Evolutionary conservation across 768 basidiomycete species (phyloP).

Genomic region (Mycena sanguinolenta): DNA sequence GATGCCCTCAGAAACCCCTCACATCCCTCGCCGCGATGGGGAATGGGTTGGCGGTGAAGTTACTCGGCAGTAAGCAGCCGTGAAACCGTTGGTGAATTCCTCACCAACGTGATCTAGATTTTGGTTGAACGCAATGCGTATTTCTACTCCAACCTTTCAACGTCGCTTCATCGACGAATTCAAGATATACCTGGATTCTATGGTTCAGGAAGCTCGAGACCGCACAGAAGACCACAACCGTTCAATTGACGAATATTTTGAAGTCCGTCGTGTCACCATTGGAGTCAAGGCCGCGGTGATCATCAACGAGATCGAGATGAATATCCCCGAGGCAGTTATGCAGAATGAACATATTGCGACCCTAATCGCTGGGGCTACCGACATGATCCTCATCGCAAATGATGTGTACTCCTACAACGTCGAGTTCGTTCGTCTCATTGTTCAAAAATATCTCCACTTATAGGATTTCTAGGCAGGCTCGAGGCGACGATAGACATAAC

Average conservation of each 20-base stretch:
- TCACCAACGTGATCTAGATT: conserved; percentile 34
- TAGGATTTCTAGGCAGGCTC: conserved; percentile 13
- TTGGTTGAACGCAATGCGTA: conserved; percentile 40
- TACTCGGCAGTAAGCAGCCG: conserved; percentile 32
- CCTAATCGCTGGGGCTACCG: background rate
- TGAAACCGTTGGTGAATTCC: no score
- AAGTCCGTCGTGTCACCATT: conserved; percentile 47
- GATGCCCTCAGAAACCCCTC: conserved; percentile 47
- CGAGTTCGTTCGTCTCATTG: conserved; percentile 13
- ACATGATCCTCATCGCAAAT: conserved; percentile 9
- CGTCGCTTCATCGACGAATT: conserved; percentile 48
- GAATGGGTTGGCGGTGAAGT: conserved; percentile 33
- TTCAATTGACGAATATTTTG: conserved; percentile 46
- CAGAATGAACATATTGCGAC: conserved; percentile 10
- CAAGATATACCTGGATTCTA: conserved; percentile 44
- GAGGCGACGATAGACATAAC: conserved; percentile 19
- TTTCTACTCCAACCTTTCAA: conserved; percentile 30
- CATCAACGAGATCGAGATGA: conserved; percentile 3
- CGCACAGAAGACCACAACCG: conserved; percentile 37
- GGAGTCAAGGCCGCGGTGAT: conserved; percentile 46
- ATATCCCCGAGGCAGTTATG: conserved; percentile 11
- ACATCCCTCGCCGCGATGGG: conserved; percentile 42
- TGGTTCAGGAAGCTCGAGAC: conserved; percentile 49
- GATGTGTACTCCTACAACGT: conserved; percentile 20
- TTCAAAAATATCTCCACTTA: background rate